These are phyloP conservation scores for Phaeosphaeriaceae sp. DNA, from an alignment of 2,329 filamentous ascomycete species.

Conservation along the genomic window DNA sequence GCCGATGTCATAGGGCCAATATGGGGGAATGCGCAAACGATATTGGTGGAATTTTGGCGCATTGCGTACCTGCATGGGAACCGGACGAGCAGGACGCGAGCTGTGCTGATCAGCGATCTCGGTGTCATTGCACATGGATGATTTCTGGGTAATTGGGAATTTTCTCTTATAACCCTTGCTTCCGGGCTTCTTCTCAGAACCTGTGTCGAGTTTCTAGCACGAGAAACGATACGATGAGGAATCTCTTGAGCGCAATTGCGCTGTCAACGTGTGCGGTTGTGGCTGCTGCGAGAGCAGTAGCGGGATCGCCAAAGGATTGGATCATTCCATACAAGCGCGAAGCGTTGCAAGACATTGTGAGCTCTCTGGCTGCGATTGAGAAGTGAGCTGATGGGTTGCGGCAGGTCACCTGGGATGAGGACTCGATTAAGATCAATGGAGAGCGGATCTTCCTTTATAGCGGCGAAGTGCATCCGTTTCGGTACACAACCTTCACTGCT, in stretches of 20 bases:
- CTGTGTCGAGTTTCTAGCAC: not conserved
- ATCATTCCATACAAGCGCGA: constrained; percentile 59
- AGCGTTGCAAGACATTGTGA: constrained; percentile 63
- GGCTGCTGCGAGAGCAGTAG: constrained; percentile 56
- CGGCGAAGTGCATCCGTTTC: constrained; percentile 76
- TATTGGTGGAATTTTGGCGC: not conserved
- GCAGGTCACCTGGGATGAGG: constrained; percentile 73
- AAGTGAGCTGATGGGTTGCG: not conserved
- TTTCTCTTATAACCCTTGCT: not conserved
- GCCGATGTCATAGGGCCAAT: not conserved
- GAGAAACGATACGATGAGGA: constrained; percentile 23
- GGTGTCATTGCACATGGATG: not conserved
- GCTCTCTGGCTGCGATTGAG: constrained; percentile 17
- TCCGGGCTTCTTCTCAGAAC: not conserved
- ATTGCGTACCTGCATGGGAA: not conserved
- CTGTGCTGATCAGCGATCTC: not conserved
- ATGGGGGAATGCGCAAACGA: not conserved
- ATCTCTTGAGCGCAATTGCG: constrained; percentile 31
- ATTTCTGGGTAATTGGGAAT: not conserved
- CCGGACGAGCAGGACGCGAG: not conserved
- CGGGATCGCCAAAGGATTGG: constrained; percentile 57
- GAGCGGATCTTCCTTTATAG: constrained; percentile 75
- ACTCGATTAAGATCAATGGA: constrained; percentile 73
- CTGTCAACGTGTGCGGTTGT: constrained; percentile 53
- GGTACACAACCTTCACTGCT: constrained; percentile 39